Base-by-base conservation (phyloP, 2,329 filamentous ascomycete genomes). In the Colletotrichum tabaci region DNA sequence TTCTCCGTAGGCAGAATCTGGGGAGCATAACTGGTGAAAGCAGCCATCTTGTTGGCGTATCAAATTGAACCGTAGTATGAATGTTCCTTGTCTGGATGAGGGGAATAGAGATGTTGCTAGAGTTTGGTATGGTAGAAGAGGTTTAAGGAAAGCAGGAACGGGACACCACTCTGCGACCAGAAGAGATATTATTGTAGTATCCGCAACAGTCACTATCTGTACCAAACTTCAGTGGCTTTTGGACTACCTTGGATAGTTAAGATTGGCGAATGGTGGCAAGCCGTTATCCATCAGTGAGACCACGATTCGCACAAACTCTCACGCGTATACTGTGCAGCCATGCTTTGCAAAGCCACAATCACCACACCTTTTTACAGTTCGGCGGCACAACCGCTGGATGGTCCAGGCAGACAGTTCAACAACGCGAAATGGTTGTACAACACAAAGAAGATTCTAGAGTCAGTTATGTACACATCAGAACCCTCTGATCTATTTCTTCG, bases 401-500 rank as follows among this genome's bases (percentile, higher is more conserved):
- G 38, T 21, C 21, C 49, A 63, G 49, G 23, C 12, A 23, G 38
- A 58, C 30, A 30, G 16, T 49, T 66, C 53, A 64, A 64, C 53
- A 64, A 60, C 63, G 46, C 69, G 49, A 52, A 42, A 64, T 64
- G 65, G 71, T 74, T 71, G 71, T 73, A 74, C 73, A 73, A 61
- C 55, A 50, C 30, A 63, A 63, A 55, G 49, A 71, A 38, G 69
- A 69, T 67, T 72, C 69, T 69, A 72, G 66, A 60, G 69, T 71
- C 56, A 65, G 67, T 67, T 74, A 74, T 79, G 58, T 73, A 73
- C 67, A 76, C 56, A 58, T 52, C 66, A 42, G 67, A 35, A 26
- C 60, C 57, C 60, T 61, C 67, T 66, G 70, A 38, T 80, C 85
- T 94, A 96, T 87, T 98, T 98, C 92, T 98, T 97, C 78, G 93